phyloP scores from a whole-genome alignment of 495 filamentous ascomycete species.

The Pyrenopolyporus hunteri region DNA sequence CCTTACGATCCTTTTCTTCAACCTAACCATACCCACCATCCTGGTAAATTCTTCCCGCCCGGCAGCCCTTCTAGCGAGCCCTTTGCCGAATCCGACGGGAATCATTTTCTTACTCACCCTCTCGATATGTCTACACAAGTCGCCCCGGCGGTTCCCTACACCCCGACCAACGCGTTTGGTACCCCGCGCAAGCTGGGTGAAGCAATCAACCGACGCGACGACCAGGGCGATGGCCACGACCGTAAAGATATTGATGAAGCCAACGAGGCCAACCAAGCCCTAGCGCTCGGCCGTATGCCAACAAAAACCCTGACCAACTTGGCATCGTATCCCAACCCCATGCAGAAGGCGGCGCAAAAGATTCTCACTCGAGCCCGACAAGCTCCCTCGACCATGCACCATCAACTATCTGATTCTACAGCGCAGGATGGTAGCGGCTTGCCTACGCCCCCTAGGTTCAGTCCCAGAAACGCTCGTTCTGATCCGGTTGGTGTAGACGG shows the following conservation, averaged over 20 bases:
- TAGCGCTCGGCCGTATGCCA: constrained; percentile 39
- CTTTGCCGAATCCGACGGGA: constrained; percentile 11
- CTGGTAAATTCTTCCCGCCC: background rate
- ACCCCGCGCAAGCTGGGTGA: background rate
- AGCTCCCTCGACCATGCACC: background rate
- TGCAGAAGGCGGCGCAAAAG: constrained; percentile 52
- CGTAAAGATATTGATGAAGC: constrained; percentile 31
- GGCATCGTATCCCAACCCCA: constrained; percentile 55
- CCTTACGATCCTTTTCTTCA: background rate
- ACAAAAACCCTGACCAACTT: constrained; percentile 51
- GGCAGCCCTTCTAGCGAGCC: background rate
- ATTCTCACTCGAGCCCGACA: constrained; percentile 46
- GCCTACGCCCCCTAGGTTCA: constrained; percentile 1
- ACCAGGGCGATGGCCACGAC: constrained; percentile 3
- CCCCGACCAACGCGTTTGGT: background rate
- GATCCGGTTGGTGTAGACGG: background rate
- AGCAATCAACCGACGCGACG: background rate
- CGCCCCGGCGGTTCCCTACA: background rate
- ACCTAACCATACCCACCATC: background rate
- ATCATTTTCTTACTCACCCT: background rate
- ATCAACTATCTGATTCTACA: constrained; percentile 8
- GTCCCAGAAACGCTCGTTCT: background rate
- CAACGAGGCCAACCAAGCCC: constrained; percentile 28
- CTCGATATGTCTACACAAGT: constrained; percentile 1
- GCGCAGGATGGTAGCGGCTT: background rate